Base-by-base conservation (phyloP, 2,329 filamentous ascomycete species). In the Didymella pinodella region DNA sequence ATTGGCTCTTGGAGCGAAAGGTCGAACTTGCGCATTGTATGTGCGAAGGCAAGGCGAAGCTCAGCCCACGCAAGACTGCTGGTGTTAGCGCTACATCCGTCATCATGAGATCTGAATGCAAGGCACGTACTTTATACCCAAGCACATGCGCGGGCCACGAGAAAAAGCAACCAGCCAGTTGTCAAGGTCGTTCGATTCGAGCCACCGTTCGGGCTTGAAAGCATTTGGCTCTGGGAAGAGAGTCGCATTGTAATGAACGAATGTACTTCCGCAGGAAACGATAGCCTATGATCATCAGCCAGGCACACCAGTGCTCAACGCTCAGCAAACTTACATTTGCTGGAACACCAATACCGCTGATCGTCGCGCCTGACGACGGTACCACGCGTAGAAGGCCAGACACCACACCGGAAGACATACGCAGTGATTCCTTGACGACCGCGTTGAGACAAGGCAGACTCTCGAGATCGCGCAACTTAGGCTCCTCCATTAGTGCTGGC, bases 341-440 rank as follows among this genome's bases (percentile, higher is more conserved):
- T 14, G 71, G 69, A 2, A 73, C 58, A 16, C 31, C 40, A 0
- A 59, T 49, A 4, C 68, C 70, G 4, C 53, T 55, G 32, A 74
- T 68, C 10, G 40, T 65, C 5, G 68, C 69, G 16, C 70, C 71
- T 10, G 57, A 58, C 1, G 53, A 14, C 8, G 71, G 70, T 11
- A 72, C 67, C 5, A 74, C 52, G 3, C 71, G 63, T 38, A 67
- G 56, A 18, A 74, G 52, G 2, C 70, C 68, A 8, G 69, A 63
- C 4, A 64, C 59, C 3, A 79, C 73, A 12, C 76, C 77, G 8
- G 73, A 72, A 1, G 70, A 74, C 20, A 77, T 60, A 22, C 80
- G 71, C 14, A 80, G 62, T 1, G 72, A 70, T 60, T 81, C 78
- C 52, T 78, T 81, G 59, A 78, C 77, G 16, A 79, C 73, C 0